A percentile compares a stretch with the other conserved stretches of the same genome.
Conservation (phyloP, 192 early-diverging fungal species). For the Coemansia sp. region DNA sequence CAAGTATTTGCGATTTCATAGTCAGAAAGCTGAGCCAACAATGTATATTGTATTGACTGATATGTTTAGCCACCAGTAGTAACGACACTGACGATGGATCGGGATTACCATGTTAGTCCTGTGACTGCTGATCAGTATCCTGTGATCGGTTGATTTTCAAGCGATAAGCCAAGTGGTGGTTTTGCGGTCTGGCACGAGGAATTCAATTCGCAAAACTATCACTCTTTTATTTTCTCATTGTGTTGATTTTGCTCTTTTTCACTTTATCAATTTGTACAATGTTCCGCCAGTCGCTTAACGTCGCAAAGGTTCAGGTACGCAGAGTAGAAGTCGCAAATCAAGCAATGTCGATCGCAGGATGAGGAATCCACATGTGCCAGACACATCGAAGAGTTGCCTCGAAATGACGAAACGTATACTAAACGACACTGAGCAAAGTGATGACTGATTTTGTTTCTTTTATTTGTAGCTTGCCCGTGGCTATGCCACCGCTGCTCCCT, state of each 20-base stretch:
- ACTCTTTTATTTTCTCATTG: not conserved
- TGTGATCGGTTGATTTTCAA: not conserved
- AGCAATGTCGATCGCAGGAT: not conserved
- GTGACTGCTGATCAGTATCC: not conserved
- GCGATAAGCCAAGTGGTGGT: not conserved
- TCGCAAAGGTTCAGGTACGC: slow-evolving; percentile 53
- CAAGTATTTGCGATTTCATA: too few relatives aligned
- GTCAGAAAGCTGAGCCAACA: too few relatives aligned
- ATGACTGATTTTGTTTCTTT: not conserved
- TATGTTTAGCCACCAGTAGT: too few relatives aligned
- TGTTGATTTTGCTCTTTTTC: not conserved
- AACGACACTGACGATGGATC: too few relatives aligned
- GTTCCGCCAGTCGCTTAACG: slow-evolving; percentile 46
- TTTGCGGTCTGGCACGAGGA: not conserved
- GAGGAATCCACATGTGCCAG: not conserved
- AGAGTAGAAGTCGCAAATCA: not conserved
- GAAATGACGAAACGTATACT: not conserved
- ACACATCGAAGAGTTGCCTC: not conserved
- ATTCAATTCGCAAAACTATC: not conserved
- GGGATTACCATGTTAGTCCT: not conserved
- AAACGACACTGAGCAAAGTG: not conserved
- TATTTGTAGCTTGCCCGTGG: slow-evolving; percentile 58
- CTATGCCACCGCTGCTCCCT: slow-evolving; percentile 56
- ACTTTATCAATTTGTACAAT: slow-evolving; percentile 16
- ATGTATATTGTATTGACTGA: too few relatives aligned